Percentiles rank a stretch among this genome's conserved stretches.
Evolutionary conservation across 257 asterid genomes (phyloP).

Genomic region (Solanum chmielewskii): DNA sequence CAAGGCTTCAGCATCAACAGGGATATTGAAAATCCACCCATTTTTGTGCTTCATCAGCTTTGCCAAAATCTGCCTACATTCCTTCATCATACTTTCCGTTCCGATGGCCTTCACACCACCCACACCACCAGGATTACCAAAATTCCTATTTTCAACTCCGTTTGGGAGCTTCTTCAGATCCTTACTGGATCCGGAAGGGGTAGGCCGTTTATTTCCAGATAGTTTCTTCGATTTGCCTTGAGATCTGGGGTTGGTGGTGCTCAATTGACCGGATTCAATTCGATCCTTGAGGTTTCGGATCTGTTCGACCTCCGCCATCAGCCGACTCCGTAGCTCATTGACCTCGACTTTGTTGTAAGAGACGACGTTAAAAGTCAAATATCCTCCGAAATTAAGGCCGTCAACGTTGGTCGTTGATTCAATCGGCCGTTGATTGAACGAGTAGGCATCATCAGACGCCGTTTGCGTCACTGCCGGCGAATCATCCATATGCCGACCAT

Average conservation of each 20-base stretch:
- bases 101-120: constrained; percentile 7
- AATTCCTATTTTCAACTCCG: constrained; percentile 21
- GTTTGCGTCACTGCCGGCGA: constrained; percentile 67
- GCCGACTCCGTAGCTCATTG: constrained; percentile 43
- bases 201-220: constrained; percentile 33
- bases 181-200: constrained; percentile 31
- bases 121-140: neutral
- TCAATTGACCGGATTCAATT: constrained; percentile 51
- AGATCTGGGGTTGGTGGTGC: constrained; percentile 41
- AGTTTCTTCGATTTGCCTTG: constrained; percentile 40
- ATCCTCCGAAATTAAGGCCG: constrained; percentile 52
- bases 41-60: constrained; percentile 62
- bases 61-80: constrained; percentile 49
- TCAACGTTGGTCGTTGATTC: constrained; percentile 31
- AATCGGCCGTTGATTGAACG: constrained; percentile 52
- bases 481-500: constrained; percentile 33
- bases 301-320: constrained; percentile 68
- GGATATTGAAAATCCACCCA: constrained; percentile 48
- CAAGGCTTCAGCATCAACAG: constrained; percentile 60
- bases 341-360: constrained; percentile 50
- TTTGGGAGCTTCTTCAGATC: constrained; percentile 19
- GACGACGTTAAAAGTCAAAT: constrained; percentile 36
- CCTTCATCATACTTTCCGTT: constrained; percentile 50
- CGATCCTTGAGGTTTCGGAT: constrained; percentile 61
- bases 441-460: constrained; percentile 88